Evolutionary conservation across 768 basidiomycete species (phyloP).

Genomic region (Lactarius hengduanensis): DNA sequence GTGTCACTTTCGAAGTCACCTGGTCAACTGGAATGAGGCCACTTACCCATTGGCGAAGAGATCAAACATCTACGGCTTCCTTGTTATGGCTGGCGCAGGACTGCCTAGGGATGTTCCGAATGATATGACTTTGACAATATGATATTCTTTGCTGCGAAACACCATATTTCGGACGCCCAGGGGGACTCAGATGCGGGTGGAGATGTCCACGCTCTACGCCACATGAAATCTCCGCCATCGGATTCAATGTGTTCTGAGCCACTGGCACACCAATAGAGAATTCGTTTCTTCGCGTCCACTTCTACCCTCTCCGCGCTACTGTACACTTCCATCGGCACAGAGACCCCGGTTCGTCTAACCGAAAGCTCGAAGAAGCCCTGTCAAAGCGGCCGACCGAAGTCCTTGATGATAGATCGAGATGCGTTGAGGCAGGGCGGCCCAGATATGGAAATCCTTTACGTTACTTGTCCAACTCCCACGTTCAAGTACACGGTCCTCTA

Average conservation of each 20-base stretch:
- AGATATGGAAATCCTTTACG: background rate
- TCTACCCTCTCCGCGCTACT: background rate
- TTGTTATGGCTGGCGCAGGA: background rate
- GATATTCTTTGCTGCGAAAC: too few species aligned
- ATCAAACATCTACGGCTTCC: background rate
- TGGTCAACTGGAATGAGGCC: background rate
- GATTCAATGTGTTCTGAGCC: background rate
- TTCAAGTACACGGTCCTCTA: background rate
- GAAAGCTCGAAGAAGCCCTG: background rate
- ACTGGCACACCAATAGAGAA: background rate
- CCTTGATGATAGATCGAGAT: background rate
- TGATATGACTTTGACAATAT: background rate
- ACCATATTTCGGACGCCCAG: background rate
- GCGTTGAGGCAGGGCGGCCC: too few species aligned
- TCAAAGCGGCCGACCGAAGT: background rate
- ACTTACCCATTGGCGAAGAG: too few species aligned
- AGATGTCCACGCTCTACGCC: background rate
- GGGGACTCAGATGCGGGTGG: too few species aligned
- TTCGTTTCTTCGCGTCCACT: background rate
- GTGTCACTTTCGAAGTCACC: background rate
- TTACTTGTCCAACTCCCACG: background rate
- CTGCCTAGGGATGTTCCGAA: background rate
- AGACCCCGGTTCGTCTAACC: background rate
- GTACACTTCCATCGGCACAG: background rate
- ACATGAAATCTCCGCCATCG: background rate